Evolutionary conservation across 768 basidiomycete genomes (phyloP), one percentile per base, ranked within the genome.

Genomic region (Hemileccinum rubropunctum): DNA sequence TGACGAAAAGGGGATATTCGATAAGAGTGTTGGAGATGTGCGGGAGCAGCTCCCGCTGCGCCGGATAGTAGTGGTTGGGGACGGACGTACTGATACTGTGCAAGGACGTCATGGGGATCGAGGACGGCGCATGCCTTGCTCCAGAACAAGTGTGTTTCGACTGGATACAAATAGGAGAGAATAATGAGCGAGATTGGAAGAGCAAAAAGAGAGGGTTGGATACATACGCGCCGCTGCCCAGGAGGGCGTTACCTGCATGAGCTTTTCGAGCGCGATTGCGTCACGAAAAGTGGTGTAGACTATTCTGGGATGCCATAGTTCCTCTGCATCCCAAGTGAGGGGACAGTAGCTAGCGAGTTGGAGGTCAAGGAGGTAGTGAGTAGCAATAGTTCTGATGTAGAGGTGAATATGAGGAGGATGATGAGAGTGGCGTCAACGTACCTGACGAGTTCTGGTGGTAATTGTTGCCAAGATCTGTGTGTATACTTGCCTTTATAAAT

Each of bases 61-160:
- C 54, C 63, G 51, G 61, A 53, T 3, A 26, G 45, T 0, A 60
- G 51, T 47, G 68, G 62, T 61, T 61, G 73, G 1, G 76, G 74
- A 39, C 73, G 74, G 34, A 80, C 50, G 57, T 79, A 62, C 42
- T 76, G 72, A 56, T 78, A 73, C 18, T 78, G 74, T 4, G 72
- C 74, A 18, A 83, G 74, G 36, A 67, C 56, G 59, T 86, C 84
- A 37, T 75, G 68, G 6, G 85, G 84, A 69, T 89, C 86, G 53
- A 88, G 69, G 27, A 80, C 63, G 3, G 76, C 62, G 48, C 80
- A 75, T 1, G 83, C 85, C 51, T 85, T 81, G 52, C 75, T 74
- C 86, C 86, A 89, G 61, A 86, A 88, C 15, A 76, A 65, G 69
- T 88, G 86, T 8, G 74, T 72, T 71, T 86, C 81, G 49, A 89